A percentile compares a stretch with the other conserved stretches of the same genome.
These are phyloP conservation scores for Gossypium longicalyx DNA, from an alignment of 345 rosid species.

Conservation along the genomic window DNA sequence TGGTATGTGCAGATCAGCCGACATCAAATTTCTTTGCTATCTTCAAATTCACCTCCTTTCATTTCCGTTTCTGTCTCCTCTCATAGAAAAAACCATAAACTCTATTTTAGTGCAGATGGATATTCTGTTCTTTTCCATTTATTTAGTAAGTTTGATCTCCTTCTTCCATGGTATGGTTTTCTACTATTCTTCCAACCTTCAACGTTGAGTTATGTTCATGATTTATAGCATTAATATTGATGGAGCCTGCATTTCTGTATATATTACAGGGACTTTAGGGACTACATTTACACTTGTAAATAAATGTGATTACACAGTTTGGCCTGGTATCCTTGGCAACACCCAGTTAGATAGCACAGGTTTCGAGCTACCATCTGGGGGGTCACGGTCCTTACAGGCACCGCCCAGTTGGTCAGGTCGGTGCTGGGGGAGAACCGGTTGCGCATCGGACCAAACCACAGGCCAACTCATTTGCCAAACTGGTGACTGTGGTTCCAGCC, in stretches of 20 bases:
- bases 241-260: background rate
- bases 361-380: constrained; percentile 44
- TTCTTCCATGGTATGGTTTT: constrained; percentile 30
- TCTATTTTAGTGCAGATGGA: constrained; percentile 22
- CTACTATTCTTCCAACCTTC: background rate
- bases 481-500: constrained; percentile 67
- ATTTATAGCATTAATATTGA: background rate
- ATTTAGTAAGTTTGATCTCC: constrained; percentile 24
- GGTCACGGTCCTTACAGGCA: constrained; percentile 41
- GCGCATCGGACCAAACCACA: constrained; percentile 38
- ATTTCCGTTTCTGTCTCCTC: background rate
- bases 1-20: background rate
- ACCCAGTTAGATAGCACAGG: constrained; percentile 46
- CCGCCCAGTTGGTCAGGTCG: constrained; percentile 71
- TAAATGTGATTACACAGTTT: constrained; percentile 55
- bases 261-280: constrained; percentile 41
- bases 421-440: constrained; percentile 66
- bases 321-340: constrained; percentile 75
- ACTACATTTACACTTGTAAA: constrained; percentile 53
- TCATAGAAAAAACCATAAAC: background rate
- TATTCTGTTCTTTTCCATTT: constrained; percentile 3
- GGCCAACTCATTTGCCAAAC: constrained; percentile 52
- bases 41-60: background rate
- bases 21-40: background rate
- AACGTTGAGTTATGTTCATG: background rate